Conservation (phyloP, 345 rosid genomes). For the Lumnitzera racemosa region DNA sequence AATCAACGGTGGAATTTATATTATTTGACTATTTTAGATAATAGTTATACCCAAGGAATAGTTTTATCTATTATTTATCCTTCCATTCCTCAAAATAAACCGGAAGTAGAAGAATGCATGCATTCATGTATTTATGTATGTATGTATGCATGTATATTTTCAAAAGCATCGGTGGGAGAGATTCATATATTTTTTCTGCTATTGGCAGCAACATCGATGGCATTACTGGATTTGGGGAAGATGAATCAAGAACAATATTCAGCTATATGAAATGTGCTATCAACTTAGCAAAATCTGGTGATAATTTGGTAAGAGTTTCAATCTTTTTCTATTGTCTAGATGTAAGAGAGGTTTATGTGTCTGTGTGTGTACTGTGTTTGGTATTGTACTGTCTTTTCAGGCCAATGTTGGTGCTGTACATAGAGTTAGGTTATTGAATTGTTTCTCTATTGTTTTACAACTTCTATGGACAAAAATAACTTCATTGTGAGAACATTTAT, state of each 20-base stretch:
- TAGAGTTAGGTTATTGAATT: not conserved
- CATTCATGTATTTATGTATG: no score
- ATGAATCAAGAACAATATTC: constrained; percentile 37
- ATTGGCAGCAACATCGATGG: constrained; percentile 63
- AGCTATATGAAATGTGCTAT: constrained; percentile 50
- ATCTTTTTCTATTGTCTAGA: no score
- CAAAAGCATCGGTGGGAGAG: not conserved
- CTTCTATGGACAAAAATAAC: not conserved
- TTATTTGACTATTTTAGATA: no score
- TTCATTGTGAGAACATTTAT: not conserved
- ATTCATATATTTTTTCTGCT: not conserved
- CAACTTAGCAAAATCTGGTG: constrained; percentile 48
- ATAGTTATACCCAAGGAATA: no score
- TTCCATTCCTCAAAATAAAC: no score
- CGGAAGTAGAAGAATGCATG: no score
- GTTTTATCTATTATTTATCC: no score
- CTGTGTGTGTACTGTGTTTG: no score
- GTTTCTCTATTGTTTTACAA: not conserved
- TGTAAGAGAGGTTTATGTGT: no score
- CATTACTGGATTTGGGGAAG: constrained; percentile 58
- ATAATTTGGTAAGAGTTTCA: constrained; percentile 32
- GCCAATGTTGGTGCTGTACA: not conserved
- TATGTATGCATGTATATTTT: no score
- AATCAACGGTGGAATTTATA: no score
- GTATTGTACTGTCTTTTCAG: no score